A percentile compares a stretch with the other conserved stretches of the same genome.
Evolutionary conservation across 1,284 basidiomycete species (phyloP).

Genomic region (Vanrija sp.): DNA sequence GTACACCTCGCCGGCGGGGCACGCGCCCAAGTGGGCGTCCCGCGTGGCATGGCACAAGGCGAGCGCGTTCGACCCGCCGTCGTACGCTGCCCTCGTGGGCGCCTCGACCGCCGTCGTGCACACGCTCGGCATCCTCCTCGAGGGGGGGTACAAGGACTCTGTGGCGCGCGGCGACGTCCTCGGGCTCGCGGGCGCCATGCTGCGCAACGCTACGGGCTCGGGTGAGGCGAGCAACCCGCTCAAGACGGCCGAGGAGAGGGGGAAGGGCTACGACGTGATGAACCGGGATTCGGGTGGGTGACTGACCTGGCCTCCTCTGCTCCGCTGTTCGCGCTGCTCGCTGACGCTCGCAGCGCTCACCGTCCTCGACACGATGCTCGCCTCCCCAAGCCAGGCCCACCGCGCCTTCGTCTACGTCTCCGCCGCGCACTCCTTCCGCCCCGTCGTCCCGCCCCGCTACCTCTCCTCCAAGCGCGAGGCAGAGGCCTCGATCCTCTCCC

Average conservation of each 20-base stretch:
- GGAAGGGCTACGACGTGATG: slow-evolving; percentile 65
- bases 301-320: slow-evolving; percentile 6
- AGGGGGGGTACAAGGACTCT: slow-evolving; percentile 74
- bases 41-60: slow-evolving; percentile 76
- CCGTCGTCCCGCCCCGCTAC: slow-evolving; percentile 77
- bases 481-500: slow-evolving; percentile 50
- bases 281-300: slow-evolving; percentile 85
- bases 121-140: slow-evolving; percentile 88
- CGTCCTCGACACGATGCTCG: slow-evolving; percentile 67
- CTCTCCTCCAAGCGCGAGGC: slow-evolving; percentile 88
- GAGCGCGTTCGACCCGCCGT: slow-evolving; percentile 69
- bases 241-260: slow-evolving; percentile 47
- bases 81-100: slow-evolving; percentile 67
- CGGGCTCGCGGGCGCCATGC: slow-evolving; percentile 54
- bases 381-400: slow-evolving; percentile 11
- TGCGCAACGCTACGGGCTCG: slow-evolving; percentile 44
- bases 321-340: neutral
- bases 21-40: slow-evolving; percentile 75
- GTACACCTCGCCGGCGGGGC: slow-evolving; percentile 81
- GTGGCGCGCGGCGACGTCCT: slow-evolving; percentile 59
- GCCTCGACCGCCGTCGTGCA: slow-evolving; percentile 75
- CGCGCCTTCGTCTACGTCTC: slow-evolving; percentile 85
- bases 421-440: slow-evolving; percentile 87
- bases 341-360: slow-evolving; percentile 57
- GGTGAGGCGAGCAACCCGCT: slow-evolving; percentile 60